Evolutionary conservation across 768 basidiomycete species (phyloP).

Genomic region (Termitomyces sp.): DNA sequence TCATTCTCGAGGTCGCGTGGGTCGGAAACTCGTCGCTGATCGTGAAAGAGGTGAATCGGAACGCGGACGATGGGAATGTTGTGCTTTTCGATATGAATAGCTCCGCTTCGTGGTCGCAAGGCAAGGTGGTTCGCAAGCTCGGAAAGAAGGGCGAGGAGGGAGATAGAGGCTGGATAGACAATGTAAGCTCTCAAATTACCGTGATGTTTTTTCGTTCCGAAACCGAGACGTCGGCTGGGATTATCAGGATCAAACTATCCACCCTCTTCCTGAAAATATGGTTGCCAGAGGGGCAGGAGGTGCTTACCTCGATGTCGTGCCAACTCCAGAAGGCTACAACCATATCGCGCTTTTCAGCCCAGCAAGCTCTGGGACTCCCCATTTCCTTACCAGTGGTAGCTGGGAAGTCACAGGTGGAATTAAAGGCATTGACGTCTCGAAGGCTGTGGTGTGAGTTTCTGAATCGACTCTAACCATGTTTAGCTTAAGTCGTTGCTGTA

Average conservation of each 20-base stretch:
- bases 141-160: constrained; percentile 82
- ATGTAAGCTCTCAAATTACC: constrained; percentile 39
- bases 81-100: constrained; percentile 61
- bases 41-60: constrained; percentile 82
- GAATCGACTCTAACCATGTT: constrained; percentile 6
- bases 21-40: constrained; percentile 69
- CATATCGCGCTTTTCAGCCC: constrained; percentile 92
- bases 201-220: background rate
- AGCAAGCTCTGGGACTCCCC: constrained; percentile 58
- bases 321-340: constrained; percentile 75
- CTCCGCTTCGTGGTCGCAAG: constrained; percentile 26
- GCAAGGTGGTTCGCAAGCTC: constrained; percentile 65
- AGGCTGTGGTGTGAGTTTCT: constrained; percentile 62
- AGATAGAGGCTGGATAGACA: constrained; percentile 93
- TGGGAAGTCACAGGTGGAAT: constrained; percentile 88
- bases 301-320: constrained; percentile 90
- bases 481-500: constrained; percentile 24
- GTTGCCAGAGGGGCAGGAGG: constrained; percentile 36
- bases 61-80: constrained; percentile 75
- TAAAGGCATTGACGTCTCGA: constrained; percentile 60
- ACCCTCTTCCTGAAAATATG: constrained; percentile 43
- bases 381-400: constrained; percentile 78
- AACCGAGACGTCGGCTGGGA: background rate
- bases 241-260: constrained; percentile 55
- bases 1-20: constrained; percentile 86